A percentile compares a stretch with the other conserved stretches of the same genome.
phyloP scores from a whole-genome alignment of 768 basidiomycete species.

The Amanita fuliginea region DNA sequence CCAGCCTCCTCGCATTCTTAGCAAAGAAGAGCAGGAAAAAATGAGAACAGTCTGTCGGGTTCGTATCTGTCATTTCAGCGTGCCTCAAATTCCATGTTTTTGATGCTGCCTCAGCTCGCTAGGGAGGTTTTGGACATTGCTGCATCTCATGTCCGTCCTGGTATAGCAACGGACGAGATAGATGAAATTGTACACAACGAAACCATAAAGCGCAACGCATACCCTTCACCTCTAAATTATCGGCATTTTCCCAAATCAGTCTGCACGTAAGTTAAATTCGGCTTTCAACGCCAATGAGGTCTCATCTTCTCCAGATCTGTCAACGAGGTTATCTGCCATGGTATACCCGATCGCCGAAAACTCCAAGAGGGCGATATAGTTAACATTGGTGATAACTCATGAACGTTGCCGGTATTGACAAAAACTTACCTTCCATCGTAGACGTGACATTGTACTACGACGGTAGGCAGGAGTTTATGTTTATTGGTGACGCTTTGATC shows the following conservation, averaged over 20 bases:
- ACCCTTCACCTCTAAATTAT: constrained; percentile 93
- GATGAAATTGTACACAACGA: constrained; percentile 92
- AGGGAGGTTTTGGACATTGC: constrained; percentile 92
- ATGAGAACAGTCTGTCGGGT: constrained; percentile 86
- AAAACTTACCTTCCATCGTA: constrained; percentile 15
- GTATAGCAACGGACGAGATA: constrained; percentile 91
- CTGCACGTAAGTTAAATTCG: constrained; percentile 55
- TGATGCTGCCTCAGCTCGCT: constrained; percentile 42
- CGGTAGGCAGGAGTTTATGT: constrained; percentile 27
- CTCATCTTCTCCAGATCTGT: constrained; percentile 44
- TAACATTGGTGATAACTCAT: constrained; percentile 59
- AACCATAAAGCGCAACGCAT: constrained; percentile 79
- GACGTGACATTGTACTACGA: constrained; percentile 76
- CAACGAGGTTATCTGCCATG: constrained; percentile 96
- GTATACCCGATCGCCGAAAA: constrained; percentile 82
- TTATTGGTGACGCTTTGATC: not conserved
- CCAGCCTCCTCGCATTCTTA: constrained; percentile 55
- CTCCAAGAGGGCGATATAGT: constrained; percentile 90
- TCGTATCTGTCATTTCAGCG: constrained; percentile 17
- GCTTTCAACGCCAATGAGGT: not conserved
- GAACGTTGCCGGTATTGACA: constrained; percentile 5
- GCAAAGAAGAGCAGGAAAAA: constrained; percentile 69
- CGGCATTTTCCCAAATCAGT: constrained; percentile 88
- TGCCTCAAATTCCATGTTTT: not conserved
- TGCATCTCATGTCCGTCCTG: constrained; percentile 78